phyloP scores from a whole-genome alignment of 257 asterid species.

The Prunella vulgaris region DNA sequence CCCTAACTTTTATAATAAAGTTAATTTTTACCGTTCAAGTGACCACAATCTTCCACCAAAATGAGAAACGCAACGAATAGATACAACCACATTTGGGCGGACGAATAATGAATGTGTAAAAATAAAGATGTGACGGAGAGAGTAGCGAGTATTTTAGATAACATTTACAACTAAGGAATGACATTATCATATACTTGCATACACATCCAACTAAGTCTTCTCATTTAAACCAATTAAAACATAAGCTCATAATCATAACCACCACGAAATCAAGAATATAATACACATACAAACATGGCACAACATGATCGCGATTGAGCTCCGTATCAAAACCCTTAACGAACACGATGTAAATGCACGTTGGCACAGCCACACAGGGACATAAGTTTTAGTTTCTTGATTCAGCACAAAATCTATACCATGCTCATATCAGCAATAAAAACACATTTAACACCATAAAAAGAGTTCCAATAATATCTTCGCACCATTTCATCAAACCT shows the following conservation, averaged over 20 bases:
- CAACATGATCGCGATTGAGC: neutral
- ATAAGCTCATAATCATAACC: neutral
- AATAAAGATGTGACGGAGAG: too few relatives aligned
- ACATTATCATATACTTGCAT: too few relatives aligned
- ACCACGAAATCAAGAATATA: neutral
- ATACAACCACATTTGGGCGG: too few relatives aligned
- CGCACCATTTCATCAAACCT: neutral
- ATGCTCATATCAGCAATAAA: neutral
- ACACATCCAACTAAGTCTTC: neutral
- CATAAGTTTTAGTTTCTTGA: too few relatives aligned
- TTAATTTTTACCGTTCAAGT: too few relatives aligned
- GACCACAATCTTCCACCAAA: too few relatives aligned
- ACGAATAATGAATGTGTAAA: too few relatives aligned
- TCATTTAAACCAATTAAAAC: neutral
- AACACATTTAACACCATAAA: neutral
- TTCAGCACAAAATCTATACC: neutral
- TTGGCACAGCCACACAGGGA: too few relatives aligned
- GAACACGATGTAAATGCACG: neutral
- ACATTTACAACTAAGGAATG: neutral
- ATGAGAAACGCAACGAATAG: too few relatives aligned
- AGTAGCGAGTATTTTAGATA: too few relatives aligned
- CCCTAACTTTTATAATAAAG: too few relatives aligned
- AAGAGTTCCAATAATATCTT: neutral
- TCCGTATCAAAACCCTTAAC: too few relatives aligned
- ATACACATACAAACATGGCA: neutral